phyloP scores from a whole-genome alignment of 2,329 filamentous ascomycete species.

The Colletotrichum sojae region DNA sequence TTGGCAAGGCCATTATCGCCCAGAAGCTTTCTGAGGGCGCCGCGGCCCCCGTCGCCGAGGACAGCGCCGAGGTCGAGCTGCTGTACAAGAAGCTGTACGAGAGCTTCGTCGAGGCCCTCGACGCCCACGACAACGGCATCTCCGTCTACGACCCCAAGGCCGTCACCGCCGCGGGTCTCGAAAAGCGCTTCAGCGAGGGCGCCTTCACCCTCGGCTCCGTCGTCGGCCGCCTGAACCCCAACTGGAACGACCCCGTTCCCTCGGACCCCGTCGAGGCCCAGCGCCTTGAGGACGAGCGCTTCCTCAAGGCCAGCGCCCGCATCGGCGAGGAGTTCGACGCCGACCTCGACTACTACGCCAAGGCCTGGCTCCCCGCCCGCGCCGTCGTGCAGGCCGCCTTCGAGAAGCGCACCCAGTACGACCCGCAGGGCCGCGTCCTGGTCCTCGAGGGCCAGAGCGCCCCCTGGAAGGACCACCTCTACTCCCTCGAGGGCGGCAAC shows the following conservation, averaged over 20 bases:
- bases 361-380: slow-evolving; percentile 90
- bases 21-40: slow-evolving; percentile 64
- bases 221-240: slow-evolving; percentile 84
- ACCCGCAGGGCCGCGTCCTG: slow-evolving; percentile 83
- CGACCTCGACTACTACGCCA: slow-evolving; percentile 82
- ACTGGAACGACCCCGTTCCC: slow-evolving; percentile 78
- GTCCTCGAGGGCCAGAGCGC: slow-evolving; percentile 83
- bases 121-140: slow-evolving; percentile 98
- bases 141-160: slow-evolving; percentile 81
- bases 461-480: slow-evolving; percentile 97
- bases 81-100: slow-evolving; percentile 93
- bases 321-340: slow-evolving; percentile 92
- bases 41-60: slow-evolving; percentile 63
- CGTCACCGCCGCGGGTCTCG: slow-evolving; percentile 77
- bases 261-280: slow-evolving; percentile 72
- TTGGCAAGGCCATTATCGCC: slow-evolving; percentile 87
- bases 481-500: slow-evolving; percentile 81
- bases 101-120: slow-evolving; percentile 94
- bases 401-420: slow-evolving; percentile 74
- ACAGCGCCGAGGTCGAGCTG: slow-evolving; percentile 77
- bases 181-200: slow-evolving; percentile 87
- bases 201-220: slow-evolving; percentile 89
- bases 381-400: slow-evolving; percentile 84
- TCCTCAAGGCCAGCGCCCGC: slow-evolving; percentile 81
- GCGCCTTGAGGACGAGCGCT: slow-evolving; percentile 84